Evolutionary conservation across 306 rosid species (phyloP).

Genomic region (Ammopiptanthus mongolicus): DNA sequence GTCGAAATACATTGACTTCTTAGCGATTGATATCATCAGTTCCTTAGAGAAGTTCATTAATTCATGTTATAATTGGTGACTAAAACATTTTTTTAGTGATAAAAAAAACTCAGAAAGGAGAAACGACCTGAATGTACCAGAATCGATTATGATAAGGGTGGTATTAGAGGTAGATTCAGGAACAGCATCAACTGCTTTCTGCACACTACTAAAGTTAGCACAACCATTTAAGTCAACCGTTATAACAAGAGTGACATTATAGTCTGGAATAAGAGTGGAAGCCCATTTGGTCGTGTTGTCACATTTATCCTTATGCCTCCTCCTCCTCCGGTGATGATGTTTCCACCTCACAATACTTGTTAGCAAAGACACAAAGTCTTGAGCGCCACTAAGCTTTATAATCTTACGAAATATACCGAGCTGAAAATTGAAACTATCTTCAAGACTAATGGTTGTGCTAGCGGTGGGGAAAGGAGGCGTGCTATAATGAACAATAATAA

Average conservation of each 20-base stretch:
- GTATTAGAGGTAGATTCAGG: conserved; percentile 43
- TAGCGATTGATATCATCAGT: too few relatives aligned
- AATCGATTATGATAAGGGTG: conserved; percentile 57
- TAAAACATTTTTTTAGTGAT: neutral
- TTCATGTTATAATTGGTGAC: too few relatives aligned
- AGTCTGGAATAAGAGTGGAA: conserved; percentile 34
- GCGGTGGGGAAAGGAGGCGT: conserved; percentile 16
- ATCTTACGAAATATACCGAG: conserved; percentile 26
- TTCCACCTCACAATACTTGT: conserved; percentile 24
- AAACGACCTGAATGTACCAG: conserved; percentile 37
- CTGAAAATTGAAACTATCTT: conserved; percentile 10
- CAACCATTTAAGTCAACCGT: conserved; percentile 59
- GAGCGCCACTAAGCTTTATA: conserved; percentile 30
- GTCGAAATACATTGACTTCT: too few relatives aligned
- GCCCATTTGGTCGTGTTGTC: conserved; percentile 37
- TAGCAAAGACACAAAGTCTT: conserved; percentile 33
- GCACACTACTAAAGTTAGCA: conserved; percentile 63
- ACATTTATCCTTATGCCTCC: conserved; percentile 28
- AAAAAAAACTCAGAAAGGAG: neutral
- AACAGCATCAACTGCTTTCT: conserved; percentile 66
- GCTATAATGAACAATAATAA: conserved; percentile 19
- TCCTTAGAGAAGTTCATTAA: too few relatives aligned
- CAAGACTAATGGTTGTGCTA: neutral
- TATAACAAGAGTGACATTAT: conserved; percentile 48
- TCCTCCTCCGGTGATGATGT: conserved; percentile 22